Evolutionary conservation across 345 rosid genomes (phyloP).

Genomic region (Triadica sebifera): DNA sequence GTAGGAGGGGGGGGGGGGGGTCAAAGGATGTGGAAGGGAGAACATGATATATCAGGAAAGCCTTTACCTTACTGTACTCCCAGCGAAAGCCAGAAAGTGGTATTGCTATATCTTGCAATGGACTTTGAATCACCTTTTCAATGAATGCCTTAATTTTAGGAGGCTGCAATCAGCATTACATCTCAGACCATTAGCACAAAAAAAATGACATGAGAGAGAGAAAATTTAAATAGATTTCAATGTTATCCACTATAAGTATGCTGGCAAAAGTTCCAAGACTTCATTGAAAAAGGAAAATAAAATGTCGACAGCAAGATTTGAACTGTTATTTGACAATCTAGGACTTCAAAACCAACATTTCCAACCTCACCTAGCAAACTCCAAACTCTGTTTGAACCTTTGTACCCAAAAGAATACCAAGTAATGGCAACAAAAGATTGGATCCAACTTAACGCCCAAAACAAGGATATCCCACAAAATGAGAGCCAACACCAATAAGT

Average conservation of each 20-base stretch:
- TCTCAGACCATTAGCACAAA: conserved; percentile 12
- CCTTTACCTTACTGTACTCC: conserved; percentile 80
- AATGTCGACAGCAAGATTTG: neutral
- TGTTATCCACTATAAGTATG: neutral
- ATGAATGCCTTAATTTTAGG: conserved; percentile 79
- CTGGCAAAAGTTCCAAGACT: neutral
- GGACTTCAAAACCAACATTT: neutral
- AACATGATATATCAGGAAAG: conserved; percentile 5
- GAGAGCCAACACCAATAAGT: neutral
- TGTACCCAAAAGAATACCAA: neutral
- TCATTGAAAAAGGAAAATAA: neutral
- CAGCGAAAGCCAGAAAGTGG: conserved; percentile 94
- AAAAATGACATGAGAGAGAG: neutral
- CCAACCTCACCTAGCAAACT: neutral
- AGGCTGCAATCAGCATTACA: conserved; percentile 54
- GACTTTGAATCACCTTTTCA: conserved; percentile 95
- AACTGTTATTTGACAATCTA: neutral
- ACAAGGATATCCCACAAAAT: neutral
- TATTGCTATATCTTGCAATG: conserved; percentile 90
- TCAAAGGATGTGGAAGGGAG: neutral
- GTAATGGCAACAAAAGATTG: neutral
- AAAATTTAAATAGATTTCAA: neutral
- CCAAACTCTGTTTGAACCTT: neutral
- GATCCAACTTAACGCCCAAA: neutral
- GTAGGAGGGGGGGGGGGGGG: neutral